Evolutionary conservation across 2,329 filamentous ascomycete species (phyloP), one percentile per base, ranked within the genome.

Genomic region (Ploettnerulaceae sp.): DNA sequence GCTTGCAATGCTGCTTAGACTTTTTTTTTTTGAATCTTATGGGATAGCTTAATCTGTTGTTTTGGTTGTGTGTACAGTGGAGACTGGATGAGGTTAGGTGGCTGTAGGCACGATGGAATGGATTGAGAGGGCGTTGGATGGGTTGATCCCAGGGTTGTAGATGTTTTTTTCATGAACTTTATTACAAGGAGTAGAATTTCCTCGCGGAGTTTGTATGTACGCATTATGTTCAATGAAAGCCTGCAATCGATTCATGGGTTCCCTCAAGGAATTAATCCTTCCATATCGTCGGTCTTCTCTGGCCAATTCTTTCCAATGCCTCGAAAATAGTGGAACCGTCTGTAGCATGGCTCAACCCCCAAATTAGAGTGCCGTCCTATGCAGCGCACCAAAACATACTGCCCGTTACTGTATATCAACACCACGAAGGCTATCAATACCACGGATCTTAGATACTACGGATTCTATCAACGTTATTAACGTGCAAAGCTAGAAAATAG

Each of bases 1-100:
- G 33, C 54, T 57, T 63, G 3, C 78, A 82, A 65, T 29, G 44
- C 44, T 40, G 21, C 21, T 25, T 45, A 29, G 11, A 15, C 4
- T 6, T 12, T 18, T 33, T 17, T 24, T 11, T 3, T 7, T 8
- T 40, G 25, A 26, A 31, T 24, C 12, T 12, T 3, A 7, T 9
- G 35, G 35, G 36, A 39, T 14, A 11, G 24, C 24, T 25, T 39
- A 17, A 29, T 33, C 26, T 33, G 7, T 32, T 42, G 28, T 42
- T 22, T 32, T 42, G 21, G 37, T 12, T 31, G 20, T 31, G 26
- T 28, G 9, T 11, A 20, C 18, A 1, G 26, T 32, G n/a, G 11
- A 18, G 28, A 21, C 17, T 24, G 18, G 12, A 31, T 9, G 26
- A 7, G 39, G n/a, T 40, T 18, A 22, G 37, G 26, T 18, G 14